Conservation (phyloP, 2,329 filamentous ascomycete genomes). For the Tolypocladium guangdongense region DNA sequence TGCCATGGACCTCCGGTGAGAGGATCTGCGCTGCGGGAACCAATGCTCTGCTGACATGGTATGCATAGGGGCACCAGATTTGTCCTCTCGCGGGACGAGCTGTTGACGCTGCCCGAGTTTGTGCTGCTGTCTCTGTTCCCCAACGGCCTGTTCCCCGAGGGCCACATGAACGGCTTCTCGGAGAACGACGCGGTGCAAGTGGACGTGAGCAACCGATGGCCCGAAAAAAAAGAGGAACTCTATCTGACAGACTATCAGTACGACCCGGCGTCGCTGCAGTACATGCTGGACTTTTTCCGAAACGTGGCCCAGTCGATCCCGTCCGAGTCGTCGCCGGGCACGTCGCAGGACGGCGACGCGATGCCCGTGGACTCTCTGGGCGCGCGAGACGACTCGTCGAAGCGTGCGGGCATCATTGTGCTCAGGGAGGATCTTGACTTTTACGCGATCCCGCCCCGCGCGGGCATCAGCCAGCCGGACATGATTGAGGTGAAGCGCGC, state of each 20-base stretch:
- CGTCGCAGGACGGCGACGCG: constrained; percentile 50
- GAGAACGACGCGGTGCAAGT: constrained; percentile 94
- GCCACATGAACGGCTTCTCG: constrained; percentile 85
- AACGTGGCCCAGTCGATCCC: constrained; percentile 94
- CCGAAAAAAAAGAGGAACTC: background rate
- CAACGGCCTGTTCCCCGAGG: constrained; percentile 94
- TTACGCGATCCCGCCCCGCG: constrained; percentile 81
- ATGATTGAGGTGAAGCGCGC: constrained; percentile 97
- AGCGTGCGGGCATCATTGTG: constrained; percentile 94
- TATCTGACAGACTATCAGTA: constrained; percentile 48
- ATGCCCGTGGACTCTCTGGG: constrained; percentile 64
- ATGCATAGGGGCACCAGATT: constrained; percentile 73
- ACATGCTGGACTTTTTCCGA: constrained; percentile 99
- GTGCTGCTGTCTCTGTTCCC: constrained; percentile 95
- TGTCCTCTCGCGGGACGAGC: constrained; percentile 85
- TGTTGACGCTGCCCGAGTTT: constrained; percentile 92
- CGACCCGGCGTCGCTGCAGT: constrained; percentile 89
- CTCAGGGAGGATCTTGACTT: constrained; percentile 94
- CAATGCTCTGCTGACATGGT: constrained; percentile 12
- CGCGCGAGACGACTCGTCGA: constrained; percentile 63
- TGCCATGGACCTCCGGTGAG: constrained; percentile 83
- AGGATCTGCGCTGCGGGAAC: background rate
- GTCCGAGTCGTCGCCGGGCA: constrained; percentile 55
- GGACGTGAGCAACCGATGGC: constrained; percentile 59
- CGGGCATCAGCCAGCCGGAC: constrained; percentile 74